phyloP scores from a whole-genome alignment of 345 rosid species.

The Brassica incana region DNA sequence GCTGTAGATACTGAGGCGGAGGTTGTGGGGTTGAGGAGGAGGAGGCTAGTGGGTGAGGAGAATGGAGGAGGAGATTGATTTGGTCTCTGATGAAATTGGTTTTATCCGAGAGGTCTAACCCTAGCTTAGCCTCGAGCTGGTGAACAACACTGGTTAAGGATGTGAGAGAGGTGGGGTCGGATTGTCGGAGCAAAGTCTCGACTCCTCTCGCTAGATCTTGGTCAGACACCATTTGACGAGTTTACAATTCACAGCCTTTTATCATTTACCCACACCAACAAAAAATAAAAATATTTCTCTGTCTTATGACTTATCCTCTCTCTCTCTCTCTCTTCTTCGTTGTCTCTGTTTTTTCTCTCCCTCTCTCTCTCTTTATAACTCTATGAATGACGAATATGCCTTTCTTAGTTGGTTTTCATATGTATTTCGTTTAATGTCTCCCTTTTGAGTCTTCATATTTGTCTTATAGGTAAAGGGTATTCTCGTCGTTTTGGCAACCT shows the following conservation, averaged over 20 bases:
- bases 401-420: slow-evolving; percentile 21
- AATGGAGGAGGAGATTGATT: slow-evolving; percentile 67
- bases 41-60: slow-evolving; percentile 41
- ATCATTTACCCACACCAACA: slow-evolving; percentile 2
- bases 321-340: slow-evolving; percentile 32
- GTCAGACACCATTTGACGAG: slow-evolving; percentile 66
- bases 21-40: slow-evolving; percentile 16
- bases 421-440: not conserved
- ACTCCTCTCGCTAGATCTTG: slow-evolving; percentile 82
- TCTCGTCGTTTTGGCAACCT: not conserved
- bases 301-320: not conserved
- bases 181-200: slow-evolving; percentile 78
- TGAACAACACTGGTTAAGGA: slow-evolving; percentile 73
- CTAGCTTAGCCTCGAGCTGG: slow-evolving; percentile 82
- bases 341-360: slow-evolving; percentile 14
- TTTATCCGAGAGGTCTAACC: slow-evolving; percentile 78
- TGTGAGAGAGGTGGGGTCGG: slow-evolving; percentile 64
- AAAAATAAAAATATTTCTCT: not conserved
- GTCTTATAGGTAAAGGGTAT: slow-evolving; percentile 3
- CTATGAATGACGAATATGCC: slow-evolving; percentile 21
- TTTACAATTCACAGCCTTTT: slow-evolving; percentile 33
- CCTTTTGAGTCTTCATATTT: slow-evolving; percentile 4
- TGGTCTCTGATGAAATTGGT: slow-evolving; percentile 79
- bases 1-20: slow-evolving; percentile 13
- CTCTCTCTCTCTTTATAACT: slow-evolving; percentile 31